Evolutionary conservation across 805 yeast species (phyloP), one percentile per base, ranked within the genome.

Genomic region (Yarrowia yakushimensis): DNA sequence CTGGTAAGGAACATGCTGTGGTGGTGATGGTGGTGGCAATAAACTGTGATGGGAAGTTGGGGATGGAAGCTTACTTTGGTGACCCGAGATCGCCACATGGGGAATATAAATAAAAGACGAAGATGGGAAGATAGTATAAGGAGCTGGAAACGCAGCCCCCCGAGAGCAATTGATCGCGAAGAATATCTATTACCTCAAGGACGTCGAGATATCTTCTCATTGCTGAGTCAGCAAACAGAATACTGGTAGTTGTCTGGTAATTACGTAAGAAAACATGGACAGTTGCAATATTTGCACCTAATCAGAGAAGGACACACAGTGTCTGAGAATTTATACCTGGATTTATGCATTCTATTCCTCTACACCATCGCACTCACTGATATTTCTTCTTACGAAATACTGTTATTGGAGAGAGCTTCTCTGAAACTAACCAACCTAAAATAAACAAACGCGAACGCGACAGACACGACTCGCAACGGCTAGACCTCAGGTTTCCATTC

Each of bases 1-100:
- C 99, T 88, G n/a, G 99, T 94, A 68, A 94, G 82, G 77, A 94
- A 94, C 99, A 94, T 94, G 60, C 63, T 66, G 61, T 23, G 41
- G 64, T 46, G 55, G 55, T 48, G 42, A 28, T 62, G 37, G 31
- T 62, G 52, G 46, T 55, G 50, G 54, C 34, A 33, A 39, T 31
- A 50, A 50, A 55, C 52, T 31, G 18, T 34, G 62, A 27, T 30
- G 43, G 15, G 46, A 54, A 52, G 30, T 34, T 52, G 59, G 41
- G 41, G 57, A 18, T 45, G 28, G 55, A 33, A 48, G 41, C 57
- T 33, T 48, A 48, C 31, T 48, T 28, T 25, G 52, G 17, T 17
- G 30, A 41, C 27, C 31, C 20, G 11, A 23, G 30, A 45, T 20
- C 52, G 52, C 52, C 36, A 30, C 52, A 25, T 9, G 18, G 8